Base-by-base conservation (phyloP, 2,329 filamentous ascomycete species). In the Verticillium nonalfalfae region DNA sequence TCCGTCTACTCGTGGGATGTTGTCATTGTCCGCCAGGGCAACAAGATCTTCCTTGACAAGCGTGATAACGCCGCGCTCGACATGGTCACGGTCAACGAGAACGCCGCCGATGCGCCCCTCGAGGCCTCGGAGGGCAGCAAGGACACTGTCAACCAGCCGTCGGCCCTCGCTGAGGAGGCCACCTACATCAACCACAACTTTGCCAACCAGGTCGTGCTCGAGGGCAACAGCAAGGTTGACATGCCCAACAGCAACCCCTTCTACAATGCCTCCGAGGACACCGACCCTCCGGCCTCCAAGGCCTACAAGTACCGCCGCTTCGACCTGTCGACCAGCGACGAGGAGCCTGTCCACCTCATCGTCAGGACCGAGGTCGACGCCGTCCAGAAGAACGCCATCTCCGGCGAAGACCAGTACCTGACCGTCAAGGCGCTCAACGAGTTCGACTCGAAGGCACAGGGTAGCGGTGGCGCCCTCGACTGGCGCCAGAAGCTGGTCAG, bases 171-270 rank as follows among this genome's bases (percentile, higher is more conserved):
- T 72, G 90, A 97, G 76, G 95, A 99, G 80, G 95, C 95, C 60
- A 99, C 95, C 59, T 96, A 97, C 82, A 99, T 99, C 85, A 99
- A 99, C 86, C 95, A 98, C 85, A 96, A 98, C 83, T 99, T 99
- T 77, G 90, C 92, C 69, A 91, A 96, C 77, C 95, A 99, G 82
- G 92, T 96, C 59, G 93, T 99, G 67, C 78, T 86, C 69, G 95
- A 99, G 81, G 90, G 84, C 68, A 86, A 92, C 66, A 83, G 80
- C 65, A 96, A 95, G 82, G 83, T 93, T 66, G 85, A 90, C 69
- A 95, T 98, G 88, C 73, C 86, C 63, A 84, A 97, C 79, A 88
- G 90, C 74, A 97, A 98, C 80, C 95, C 95, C 71, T 99, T 99
- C 86, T 97, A 99, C 85, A 96, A 96, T 78, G 81, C 92, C 45